phyloP scores from a whole-genome alignment of 2,329 filamentous ascomycete genomes.

The Rhinocladiella similis region DNA sequence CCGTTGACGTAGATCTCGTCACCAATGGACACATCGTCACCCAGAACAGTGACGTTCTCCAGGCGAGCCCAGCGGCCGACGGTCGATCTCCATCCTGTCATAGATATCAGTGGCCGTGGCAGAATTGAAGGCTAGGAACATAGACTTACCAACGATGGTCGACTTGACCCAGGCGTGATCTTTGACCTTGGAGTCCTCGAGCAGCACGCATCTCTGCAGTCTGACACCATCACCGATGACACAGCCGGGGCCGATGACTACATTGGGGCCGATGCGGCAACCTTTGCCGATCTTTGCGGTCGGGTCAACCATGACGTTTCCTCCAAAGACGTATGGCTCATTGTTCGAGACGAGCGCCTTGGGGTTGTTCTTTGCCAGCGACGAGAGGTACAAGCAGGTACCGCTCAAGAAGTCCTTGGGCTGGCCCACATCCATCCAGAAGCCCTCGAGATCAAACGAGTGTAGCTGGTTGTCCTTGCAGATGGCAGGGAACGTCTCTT shows the following conservation, averaged over 20 bases:
- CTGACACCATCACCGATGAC: conserved; percentile 91
- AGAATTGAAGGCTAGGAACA: too few relatives aligned
- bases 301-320: conserved; percentile 93
- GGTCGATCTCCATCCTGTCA: conserved; percentile 80
- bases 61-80: conserved; percentile 94
- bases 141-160: conserved; percentile 71
- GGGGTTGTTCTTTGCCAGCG: conserved; percentile 83
- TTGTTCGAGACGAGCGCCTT: conserved; percentile 74
- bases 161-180: conserved; percentile 99
- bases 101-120: neutral
- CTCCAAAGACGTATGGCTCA: conserved; percentile 82
- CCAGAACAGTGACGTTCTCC: conserved; percentile 97
- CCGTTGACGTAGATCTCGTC: conserved; percentile 99
- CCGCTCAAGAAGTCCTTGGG: conserved; percentile 97
- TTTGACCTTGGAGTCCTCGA: conserved; percentile 90
- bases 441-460: conserved; percentile 94
- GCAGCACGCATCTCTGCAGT: conserved; percentile 86
- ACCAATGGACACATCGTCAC: conserved; percentile 95
- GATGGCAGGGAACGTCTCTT: conserved; percentile 97
- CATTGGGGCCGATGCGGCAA: conserved; percentile 96
- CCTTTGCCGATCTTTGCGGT: conserved; percentile 96
- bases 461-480: conserved; percentile 86
- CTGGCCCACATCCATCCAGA: conserved; percentile 99
- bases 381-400: conserved; percentile 94
- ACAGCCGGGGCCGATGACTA: conserved; percentile 91